These are phyloP conservation scores for Nakaseomyces delphensis DNA, from an alignment of 1,139 yeast genomes.

Conservation along the genomic window DNA sequence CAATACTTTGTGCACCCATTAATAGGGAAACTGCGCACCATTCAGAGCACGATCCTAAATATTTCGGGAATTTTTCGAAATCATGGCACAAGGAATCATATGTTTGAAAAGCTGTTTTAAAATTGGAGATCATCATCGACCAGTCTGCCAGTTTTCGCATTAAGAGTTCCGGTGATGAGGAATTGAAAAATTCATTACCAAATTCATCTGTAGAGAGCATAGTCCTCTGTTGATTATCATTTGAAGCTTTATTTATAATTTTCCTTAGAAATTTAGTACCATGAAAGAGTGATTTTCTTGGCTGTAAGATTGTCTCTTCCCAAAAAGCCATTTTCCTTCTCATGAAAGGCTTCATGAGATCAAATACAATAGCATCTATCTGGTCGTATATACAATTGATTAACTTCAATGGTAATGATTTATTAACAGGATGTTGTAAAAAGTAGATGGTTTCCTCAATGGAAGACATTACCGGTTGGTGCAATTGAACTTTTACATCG, in stretches of 20 bases:
- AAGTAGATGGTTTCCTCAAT: slow-evolving; percentile 66
- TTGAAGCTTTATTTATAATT: slow-evolving; percentile 31
- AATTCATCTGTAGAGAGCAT: slow-evolving; percentile 15
- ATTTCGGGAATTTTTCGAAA: slow-evolving; percentile 39
- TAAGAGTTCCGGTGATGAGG: slow-evolving; percentile 59
- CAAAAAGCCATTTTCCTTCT: slow-evolving; percentile 56
- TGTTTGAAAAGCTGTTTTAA: slow-evolving; percentile 72
- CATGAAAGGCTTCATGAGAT: slow-evolving; percentile 31
- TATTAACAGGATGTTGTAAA: slow-evolving; percentile 43
- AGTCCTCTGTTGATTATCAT: slow-evolving; percentile 42
- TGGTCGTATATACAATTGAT: slow-evolving; percentile 24
- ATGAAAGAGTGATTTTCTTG: slow-evolving; percentile 44
- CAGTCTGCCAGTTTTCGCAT: slow-evolving; percentile 84
- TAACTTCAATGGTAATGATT: slow-evolving; percentile 17
- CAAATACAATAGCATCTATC: slow-evolving; percentile 20
- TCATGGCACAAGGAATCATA: slow-evolving; percentile 80
- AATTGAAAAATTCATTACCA: slow-evolving; percentile 23
- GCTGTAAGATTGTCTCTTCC: slow-evolving; percentile 74
- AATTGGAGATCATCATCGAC: slow-evolving; percentile 82
- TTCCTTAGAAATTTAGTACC: slow-evolving; percentile 28
- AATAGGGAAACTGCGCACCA: slow-evolving; percentile 71
- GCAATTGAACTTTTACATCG: slow-evolving; percentile 21
- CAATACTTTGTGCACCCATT: slow-evolving; percentile 58
- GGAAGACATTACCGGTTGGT: slow-evolving; percentile 38
- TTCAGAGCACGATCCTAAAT: slow-evolving; percentile 80